These are phyloP conservation scores for Wickerhamomyces bovis DNA, from an alignment of 805 yeast genomes.

Conservation along the genomic window DNA sequence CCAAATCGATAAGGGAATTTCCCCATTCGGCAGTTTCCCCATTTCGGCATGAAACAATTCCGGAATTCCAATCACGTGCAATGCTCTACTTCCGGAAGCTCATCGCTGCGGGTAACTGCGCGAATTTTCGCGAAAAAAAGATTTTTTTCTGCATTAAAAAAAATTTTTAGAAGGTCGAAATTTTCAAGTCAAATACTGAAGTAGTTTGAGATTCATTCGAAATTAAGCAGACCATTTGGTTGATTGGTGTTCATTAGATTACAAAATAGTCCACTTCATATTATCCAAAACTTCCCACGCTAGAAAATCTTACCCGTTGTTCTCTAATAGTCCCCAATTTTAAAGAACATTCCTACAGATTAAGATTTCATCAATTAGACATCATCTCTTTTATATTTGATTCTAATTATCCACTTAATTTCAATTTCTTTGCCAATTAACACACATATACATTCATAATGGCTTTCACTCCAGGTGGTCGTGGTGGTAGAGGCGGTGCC, in stretches of 20 bases:
- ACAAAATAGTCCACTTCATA: not conserved
- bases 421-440: not conserved
- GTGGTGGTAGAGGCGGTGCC: conserved; percentile 40
- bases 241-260: not conserved
- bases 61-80: not conserved
- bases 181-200: not conserved
- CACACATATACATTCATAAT: conserved; percentile 32
- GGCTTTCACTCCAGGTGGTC: conserved; percentile 69
- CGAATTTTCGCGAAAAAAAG: not conserved
- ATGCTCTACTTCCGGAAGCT: not conserved
- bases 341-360: not conserved
- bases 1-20: not conserved
- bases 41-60: not conserved
- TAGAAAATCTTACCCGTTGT: not conserved
- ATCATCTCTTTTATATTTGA: not conserved
- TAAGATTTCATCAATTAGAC: not conserved
- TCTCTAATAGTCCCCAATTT: not conserved
- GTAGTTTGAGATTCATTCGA: not conserved
- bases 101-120: not conserved
- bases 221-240: not conserved
- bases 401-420: not conserved
- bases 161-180: not conserved
- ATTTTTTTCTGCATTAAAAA: not conserved
- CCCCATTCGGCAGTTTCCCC: not conserved
- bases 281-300: not conserved